Conservation (phyloP, 768 basidiomycete genomes). For the Daedaleopsis sinensis region DNA sequence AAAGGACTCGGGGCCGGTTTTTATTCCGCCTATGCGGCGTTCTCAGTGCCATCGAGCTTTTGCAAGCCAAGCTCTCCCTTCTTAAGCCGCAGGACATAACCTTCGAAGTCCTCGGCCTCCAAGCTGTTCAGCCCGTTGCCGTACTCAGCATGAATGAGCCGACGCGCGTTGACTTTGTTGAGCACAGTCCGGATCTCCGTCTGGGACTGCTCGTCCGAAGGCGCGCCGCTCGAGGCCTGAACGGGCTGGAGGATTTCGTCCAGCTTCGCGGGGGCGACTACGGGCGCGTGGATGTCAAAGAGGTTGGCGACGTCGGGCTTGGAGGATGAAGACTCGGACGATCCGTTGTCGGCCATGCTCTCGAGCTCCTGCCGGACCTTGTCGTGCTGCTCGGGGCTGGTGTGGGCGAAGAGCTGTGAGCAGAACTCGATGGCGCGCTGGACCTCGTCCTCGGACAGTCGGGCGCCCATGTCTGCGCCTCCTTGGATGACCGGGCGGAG, state of each 20-base stretch:
- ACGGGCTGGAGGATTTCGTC: conserved; percentile 23
- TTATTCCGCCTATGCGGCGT: too few relatives aligned
- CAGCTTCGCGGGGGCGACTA: conserved; percentile 31
- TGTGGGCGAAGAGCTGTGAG: conserved; percentile 70
- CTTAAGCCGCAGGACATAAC: conserved; percentile 59
- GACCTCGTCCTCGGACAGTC: conserved; percentile 71
- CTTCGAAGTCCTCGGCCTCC: conserved; percentile 66
- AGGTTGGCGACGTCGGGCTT: conserved; percentile 27
- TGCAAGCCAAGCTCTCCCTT: conserved; percentile 58
- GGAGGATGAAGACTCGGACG: not conserved
- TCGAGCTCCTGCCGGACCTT: conserved; percentile 28
- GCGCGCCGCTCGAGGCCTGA: not conserved
- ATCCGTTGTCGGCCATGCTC: not conserved
- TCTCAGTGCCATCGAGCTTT: not conserved
- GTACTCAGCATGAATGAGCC: conserved; percentile 70
- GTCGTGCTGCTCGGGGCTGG: conserved; percentile 61
- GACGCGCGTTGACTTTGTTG: conserved; percentile 70
- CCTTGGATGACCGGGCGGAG: conserved; percentile 83
- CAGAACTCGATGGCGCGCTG: conserved; percentile 80
- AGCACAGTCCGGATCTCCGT: conserved; percentile 55
- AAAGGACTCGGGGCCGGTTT: too few relatives aligned
- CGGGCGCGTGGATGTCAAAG: conserved; percentile 55
- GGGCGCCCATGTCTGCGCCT: conserved; percentile 72
- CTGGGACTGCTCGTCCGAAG: conserved; percentile 18
- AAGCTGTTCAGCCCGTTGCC: conserved; percentile 65